These are phyloP conservation scores for Eucalyptus tenuipes DNA, from an alignment of 345 rosid genomes.

Conservation along the genomic window DNA sequence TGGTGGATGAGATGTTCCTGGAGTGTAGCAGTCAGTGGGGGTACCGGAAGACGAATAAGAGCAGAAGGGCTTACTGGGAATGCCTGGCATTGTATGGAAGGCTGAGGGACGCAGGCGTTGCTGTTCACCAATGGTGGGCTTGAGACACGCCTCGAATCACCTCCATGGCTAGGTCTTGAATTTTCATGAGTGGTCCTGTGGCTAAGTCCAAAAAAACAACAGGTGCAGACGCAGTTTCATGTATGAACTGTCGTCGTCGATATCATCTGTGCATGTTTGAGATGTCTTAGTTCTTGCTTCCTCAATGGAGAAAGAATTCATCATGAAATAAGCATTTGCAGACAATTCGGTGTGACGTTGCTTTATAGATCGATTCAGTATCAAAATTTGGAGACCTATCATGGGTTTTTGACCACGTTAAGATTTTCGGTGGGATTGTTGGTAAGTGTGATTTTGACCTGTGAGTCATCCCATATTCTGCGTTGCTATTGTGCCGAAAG, in stretches of 20 bases:
- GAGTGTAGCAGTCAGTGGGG: slow-evolving; percentile 26
- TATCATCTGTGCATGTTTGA: background rate
- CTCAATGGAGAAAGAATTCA: background rate
- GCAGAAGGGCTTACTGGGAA: slow-evolving; percentile 38
- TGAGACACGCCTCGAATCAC: background rate
- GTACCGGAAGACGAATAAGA: slow-evolving; percentile 1
- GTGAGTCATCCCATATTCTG: background rate
- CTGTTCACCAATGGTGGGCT: slow-evolving; percentile 43
- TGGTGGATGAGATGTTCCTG: slow-evolving; percentile 33
- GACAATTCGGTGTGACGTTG: background rate
- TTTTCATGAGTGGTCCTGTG: background rate
- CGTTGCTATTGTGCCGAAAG: background rate
- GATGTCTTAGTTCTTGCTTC: background rate
- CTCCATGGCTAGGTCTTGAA: background rate
- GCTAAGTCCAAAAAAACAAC: background rate
- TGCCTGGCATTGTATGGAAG: slow-evolving; percentile 33
- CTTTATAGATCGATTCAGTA: background rate
- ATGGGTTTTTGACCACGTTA: background rate
- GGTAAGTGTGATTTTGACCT: background rate
- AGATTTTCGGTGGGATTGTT: background rate
- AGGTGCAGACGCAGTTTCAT: background rate
- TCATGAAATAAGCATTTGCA: background rate
- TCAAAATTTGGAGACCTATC: background rate
- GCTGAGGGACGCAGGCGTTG: slow-evolving; percentile 27
- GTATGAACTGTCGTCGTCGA: background rate